Evolutionary conservation across 768 basidiomycete species (phyloP).

Genomic region (Leccinellum rugosiceps): DNA sequence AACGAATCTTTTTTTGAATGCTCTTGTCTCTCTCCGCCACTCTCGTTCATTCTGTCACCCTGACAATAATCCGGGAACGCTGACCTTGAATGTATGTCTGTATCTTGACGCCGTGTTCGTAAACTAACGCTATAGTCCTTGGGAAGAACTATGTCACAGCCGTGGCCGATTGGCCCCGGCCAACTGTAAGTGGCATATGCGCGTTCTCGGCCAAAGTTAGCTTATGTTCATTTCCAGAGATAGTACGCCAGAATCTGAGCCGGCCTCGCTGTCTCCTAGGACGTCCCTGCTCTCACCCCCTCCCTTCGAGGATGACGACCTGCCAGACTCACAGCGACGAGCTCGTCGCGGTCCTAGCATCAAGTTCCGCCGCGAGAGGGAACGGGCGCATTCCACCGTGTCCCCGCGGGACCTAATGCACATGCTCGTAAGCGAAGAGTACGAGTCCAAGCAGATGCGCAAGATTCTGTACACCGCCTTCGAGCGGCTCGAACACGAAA

Average conservation of each 20-base stretch:
- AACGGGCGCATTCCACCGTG: slow-evolving; percentile 31
- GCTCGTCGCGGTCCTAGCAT: slow-evolving; percentile 29
- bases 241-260: slow-evolving; percentile 26
- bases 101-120: not conserved
- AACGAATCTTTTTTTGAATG: slow-evolving; percentile 1
- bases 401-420: slow-evolving; percentile 30
- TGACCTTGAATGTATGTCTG: slow-evolving; percentile 3
- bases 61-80: not conserved
- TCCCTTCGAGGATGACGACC: slow-evolving; percentile 11
- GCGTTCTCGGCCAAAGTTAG: not conserved
- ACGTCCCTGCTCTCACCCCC: slow-evolving; percentile 27
- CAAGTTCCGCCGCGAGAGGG: slow-evolving; percentile 34
- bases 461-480: slow-evolving; percentile 36
- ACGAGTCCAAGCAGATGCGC: slow-evolving; percentile 38
- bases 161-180: slow-evolving; percentile 17
- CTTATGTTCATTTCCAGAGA: slow-evolving; percentile 9
- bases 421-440: slow-evolving; percentile 39
- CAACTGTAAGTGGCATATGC: slow-evolving; percentile 19
- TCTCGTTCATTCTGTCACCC: not conserved
- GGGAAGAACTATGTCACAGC: slow-evolving; percentile 24
- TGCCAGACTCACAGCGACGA: slow-evolving; percentile 1
- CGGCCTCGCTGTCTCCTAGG: slow-evolving; percentile 27
- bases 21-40: not conserved
- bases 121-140: slow-evolving; percentile 7
- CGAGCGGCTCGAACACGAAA: slow-evolving; percentile 38